Evolutionary conservation across 345 rosid species (phyloP).

Genomic region (Heritiera fomes): DNA sequence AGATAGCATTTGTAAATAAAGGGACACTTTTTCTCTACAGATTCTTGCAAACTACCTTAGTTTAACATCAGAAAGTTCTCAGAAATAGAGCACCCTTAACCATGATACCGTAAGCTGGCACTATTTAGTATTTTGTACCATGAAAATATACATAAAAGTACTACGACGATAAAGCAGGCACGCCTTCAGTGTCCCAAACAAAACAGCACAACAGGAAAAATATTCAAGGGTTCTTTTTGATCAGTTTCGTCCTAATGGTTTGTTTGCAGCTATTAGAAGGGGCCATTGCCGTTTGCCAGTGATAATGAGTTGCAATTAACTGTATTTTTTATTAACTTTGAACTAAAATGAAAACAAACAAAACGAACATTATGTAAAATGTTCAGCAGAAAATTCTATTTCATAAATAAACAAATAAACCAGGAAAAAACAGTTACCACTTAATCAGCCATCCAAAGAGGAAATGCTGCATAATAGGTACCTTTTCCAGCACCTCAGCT

Average conservation of each 20-base stretch:
- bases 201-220: not conserved
- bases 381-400: not conserved
- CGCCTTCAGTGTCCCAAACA: not conserved
- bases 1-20: not conserved
- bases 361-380: constrained; percentile 8
- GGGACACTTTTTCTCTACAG: not conserved
- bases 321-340: not conserved
- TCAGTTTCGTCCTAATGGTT: not conserved
- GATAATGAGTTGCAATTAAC: not conserved
- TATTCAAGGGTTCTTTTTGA: not conserved
- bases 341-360: not conserved
- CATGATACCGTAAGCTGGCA: not conserved
- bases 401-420: not conserved
- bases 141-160: not conserved
- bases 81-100: not conserved
- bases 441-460: constrained; percentile 84
- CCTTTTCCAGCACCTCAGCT: constrained; percentile 89
- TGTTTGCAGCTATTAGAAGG: not conserved
- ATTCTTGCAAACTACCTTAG: constrained; percentile 1
- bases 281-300: not conserved
- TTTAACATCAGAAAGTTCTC: not conserved
- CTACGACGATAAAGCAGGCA: not conserved
- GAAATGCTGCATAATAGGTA: constrained; percentile 96
- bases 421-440: constrained; percentile 49
- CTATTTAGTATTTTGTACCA: not conserved